These are phyloP conservation scores for Arabidopsis arenosa DNA, from an alignment of 345 rosid species.

Conservation along the genomic window DNA sequence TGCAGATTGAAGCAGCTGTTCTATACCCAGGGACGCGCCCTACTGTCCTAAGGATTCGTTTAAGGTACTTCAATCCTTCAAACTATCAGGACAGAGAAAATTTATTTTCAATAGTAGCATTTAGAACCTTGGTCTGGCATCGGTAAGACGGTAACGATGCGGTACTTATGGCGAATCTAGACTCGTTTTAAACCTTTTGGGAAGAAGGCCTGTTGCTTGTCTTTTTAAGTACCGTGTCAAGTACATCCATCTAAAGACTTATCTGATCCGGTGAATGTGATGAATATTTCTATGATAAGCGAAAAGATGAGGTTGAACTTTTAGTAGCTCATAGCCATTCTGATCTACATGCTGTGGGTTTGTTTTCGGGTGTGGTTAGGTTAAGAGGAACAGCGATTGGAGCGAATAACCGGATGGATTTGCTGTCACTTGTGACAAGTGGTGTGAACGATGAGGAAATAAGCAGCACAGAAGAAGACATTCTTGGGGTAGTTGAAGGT, in stretches of 20 bases:
- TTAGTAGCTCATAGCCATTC: not conserved
- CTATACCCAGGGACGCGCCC: constrained; percentile 80
- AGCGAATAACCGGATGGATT: constrained; percentile 92
- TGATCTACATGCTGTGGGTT: not conserved
- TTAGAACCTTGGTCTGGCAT: constrained; percentile 6
- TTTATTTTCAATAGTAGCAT: not conserved
- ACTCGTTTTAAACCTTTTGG: not conserved
- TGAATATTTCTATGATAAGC: constrained; percentile 1
- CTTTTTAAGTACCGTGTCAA: not conserved
- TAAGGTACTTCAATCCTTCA: constrained; percentile 61
- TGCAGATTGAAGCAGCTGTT: constrained; percentile 91
- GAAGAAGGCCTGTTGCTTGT: not conserved
- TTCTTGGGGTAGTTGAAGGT: constrained; percentile 72
- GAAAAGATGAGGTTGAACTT: not conserved
- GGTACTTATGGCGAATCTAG: not conserved
- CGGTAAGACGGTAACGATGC: not conserved
- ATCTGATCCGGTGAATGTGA: not conserved
- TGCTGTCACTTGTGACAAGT: constrained; percentile 84
- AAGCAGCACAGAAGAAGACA: constrained; percentile 64
- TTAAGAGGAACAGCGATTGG: constrained; percentile 80
- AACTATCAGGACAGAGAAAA: not conserved
- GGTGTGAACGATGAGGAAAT: constrained; percentile 68
- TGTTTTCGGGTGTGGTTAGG: constrained; percentile 46
- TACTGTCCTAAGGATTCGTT: constrained; percentile 77
- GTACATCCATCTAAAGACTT: not conserved